Percentiles rank a stretch among this genome's conserved stretches.
These are phyloP conservation scores for Malus hybrid DNA, from an alignment of 331 rosid genomes.

Conservation along the genomic window DNA sequence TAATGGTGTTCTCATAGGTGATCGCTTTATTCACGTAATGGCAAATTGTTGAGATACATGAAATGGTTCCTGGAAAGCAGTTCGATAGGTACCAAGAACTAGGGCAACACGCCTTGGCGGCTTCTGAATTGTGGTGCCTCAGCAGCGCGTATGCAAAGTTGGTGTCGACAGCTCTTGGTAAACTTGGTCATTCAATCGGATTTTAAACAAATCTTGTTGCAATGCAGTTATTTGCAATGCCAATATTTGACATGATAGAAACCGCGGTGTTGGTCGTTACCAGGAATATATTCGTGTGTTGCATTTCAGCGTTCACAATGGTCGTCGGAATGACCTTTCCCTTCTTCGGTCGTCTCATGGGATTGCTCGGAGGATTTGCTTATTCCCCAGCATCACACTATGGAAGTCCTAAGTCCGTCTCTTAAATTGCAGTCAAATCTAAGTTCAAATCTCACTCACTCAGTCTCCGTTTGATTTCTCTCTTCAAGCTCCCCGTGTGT, in stretches of 20 bases:
- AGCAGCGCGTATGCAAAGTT: slow-evolving; percentile 51
- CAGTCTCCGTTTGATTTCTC: neutral
- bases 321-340: slow-evolving; percentile 65
- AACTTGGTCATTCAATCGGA: neutral
- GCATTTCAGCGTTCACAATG: slow-evolving; percentile 62
- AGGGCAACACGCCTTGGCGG: slow-evolving; percentile 80
- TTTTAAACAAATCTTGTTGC: neutral
- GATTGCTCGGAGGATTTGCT: slow-evolving; percentile 77
- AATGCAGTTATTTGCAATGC: slow-evolving; percentile 64
- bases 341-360: slow-evolving; percentile 67
- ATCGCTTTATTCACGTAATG: slow-evolving; percentile 60
- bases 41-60: slow-evolving; percentile 86
- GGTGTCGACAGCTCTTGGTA: slow-evolving; percentile 19
- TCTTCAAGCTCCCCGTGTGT: slow-evolving; percentile 39
- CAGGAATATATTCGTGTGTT: slow-evolving; percentile 11
- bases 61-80: slow-evolving; percentile 65
- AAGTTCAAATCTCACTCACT: neutral
- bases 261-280: slow-evolving; percentile 29
- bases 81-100: slow-evolving; percentile 70
- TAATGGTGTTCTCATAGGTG: slow-evolving; percentile 53
- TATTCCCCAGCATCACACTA: slow-evolving; percentile 76
- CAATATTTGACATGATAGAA: slow-evolving; percentile 81
- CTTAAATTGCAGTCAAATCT: neutral
- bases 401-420: slow-evolving; percentile 26
- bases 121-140: slow-evolving; percentile 73